Percentiles rank a stretch among this genome's conserved stretches.
Evolutionary conservation across 2,329 filamentous ascomycete species (phyloP).

Genomic region (Teratosphaeriaceae sp.): DNA sequence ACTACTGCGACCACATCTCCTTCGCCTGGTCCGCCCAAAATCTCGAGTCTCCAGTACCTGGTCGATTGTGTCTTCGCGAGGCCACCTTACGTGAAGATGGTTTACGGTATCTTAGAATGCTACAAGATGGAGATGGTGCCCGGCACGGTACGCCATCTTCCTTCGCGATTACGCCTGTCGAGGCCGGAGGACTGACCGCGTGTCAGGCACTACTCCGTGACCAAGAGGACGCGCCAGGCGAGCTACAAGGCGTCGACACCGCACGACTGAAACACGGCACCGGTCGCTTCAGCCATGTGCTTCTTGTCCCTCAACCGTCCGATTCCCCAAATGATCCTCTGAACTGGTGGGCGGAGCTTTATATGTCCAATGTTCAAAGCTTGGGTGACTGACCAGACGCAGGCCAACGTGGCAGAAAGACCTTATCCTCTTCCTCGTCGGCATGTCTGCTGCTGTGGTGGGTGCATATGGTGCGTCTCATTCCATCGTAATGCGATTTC

Average conservation of each 20-base stretch:
- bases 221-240: conserved; percentile 40
- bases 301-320: conserved; percentile 39
- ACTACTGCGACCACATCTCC: too few relatives aligned
- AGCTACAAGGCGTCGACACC: conserved; percentile 38
- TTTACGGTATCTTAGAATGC: conserved; percentile 44
- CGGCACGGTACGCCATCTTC: conserved; percentile 45
- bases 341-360: too few relatives aligned
- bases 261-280: conserved; percentile 30
- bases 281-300: conserved; percentile 22
- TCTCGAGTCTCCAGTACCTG: neutral
- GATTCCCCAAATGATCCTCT: conserved; percentile 46
- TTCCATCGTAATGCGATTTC: too few relatives aligned
- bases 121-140: conserved; percentile 41
- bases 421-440: conserved; percentile 39
- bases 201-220: conserved; percentile 39
- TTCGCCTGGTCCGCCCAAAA: neutral
- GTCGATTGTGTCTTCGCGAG: too few relatives aligned
- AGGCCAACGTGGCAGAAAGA: conserved; percentile 43
- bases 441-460: conserved; percentile 42
- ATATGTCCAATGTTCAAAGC: too few relatives aligned
- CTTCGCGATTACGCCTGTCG: neutral
- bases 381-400: too few relatives aligned
- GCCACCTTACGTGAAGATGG: too few relatives aligned
- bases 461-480: conserved; percentile 47
- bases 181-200: conserved; percentile 10